Evolutionary conservation across 305 asterid genomes (phyloP), one percentile per base, ranked within the genome.

Genomic region (Fraxinus platypoda): DNA sequence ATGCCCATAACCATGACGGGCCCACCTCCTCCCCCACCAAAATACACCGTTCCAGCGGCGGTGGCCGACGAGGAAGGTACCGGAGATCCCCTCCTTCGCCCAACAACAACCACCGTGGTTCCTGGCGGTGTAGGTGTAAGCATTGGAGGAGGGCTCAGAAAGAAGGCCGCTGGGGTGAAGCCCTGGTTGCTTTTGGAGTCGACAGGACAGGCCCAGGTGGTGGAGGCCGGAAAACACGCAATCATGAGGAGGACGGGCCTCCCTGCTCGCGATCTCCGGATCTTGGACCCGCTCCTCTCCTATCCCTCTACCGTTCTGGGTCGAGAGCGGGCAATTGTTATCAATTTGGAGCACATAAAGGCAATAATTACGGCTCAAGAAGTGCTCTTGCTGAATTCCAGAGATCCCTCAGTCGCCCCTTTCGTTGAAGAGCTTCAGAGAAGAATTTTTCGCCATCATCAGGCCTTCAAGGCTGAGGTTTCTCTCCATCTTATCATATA

Each of bases 291-390:
- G 6, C 87, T 92, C 0, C 81, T 96, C 72, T 92, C 98, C 30
- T 96, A 94, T 49, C 99, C 98, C 0, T 93, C 98, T 2, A 94
- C 98, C n/a, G 95, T 94, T 2, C 82, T 96, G 33, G 98, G 99
- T 12, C 96, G 98, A 80, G 98, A 96, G 86, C 89, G 96, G 82
- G 98, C 99, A n/a, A 89, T 97, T 52, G 98, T 97, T 8, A 94
- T 97, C 85, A 94, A 97, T 89, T 83, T 97, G 85, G 99, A 97
- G 90, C 98, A 94, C 80, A 94, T 97, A 15, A 97, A 97, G 87
- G 99, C 99, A 68, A 94, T 97, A 5, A 93, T 97, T 81, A 97
- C 99, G 0, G 98, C 94, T 6, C 99, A 94, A 8, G 97, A 97
- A 80, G 96, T 93, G 46, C 91, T 96, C 28, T 75, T 97, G 83